Evolutionary conservation across 371 early-diverging fungal genomes (phyloP).

Genomic region (Massospora cicadina): DNA sequence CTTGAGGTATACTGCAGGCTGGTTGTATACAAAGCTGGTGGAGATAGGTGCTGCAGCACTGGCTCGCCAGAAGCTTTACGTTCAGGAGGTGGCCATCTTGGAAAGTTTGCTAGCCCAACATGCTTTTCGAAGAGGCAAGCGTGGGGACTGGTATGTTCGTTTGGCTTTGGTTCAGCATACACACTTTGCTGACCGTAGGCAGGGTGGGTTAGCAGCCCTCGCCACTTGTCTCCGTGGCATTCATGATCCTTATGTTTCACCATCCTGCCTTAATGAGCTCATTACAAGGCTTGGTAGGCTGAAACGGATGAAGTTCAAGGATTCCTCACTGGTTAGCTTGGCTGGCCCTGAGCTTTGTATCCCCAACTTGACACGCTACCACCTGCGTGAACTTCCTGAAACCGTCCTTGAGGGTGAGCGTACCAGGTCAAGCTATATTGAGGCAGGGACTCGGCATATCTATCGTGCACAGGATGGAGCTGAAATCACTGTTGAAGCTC

Average conservation of each 20-base stretch:
- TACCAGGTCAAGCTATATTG: slow-evolving; percentile 2
- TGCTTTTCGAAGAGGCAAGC: slow-evolving; percentile 29
- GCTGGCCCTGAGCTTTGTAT: background rate
- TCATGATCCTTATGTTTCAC: slow-evolving; percentile 31
- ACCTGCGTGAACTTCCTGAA: background rate
- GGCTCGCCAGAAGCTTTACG: slow-evolving; percentile 34
- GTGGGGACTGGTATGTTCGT: slow-evolving; percentile 56
- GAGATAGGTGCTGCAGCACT: slow-evolving; percentile 32
- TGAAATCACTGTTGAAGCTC: slow-evolving; percentile 33
- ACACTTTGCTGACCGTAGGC: slow-evolving; percentile 24
- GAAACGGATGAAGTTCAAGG: background rate
- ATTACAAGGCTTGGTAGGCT: background rate
- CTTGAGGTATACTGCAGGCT: slow-evolving; percentile 37
- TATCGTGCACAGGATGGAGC: slow-evolving; percentile 32
- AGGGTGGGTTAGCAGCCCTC: slow-evolving; percentile 26
- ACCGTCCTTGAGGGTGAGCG: slow-evolving; percentile 12
- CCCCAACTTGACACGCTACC: background rate
- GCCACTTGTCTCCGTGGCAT: slow-evolving; percentile 31
- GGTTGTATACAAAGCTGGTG: slow-evolving; percentile 37
- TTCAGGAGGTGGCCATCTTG: slow-evolving; percentile 31
- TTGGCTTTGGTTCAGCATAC: slow-evolving; percentile 36
- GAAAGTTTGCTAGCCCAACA: slow-evolving; percentile 35
- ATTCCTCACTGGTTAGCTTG: background rate
- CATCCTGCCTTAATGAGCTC: slow-evolving; percentile 13
- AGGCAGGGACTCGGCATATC: slow-evolving; percentile 12